phyloP scores from a whole-genome alignment of 1,284 basidiomycete species.

The Ganoderma sp. region DNA sequence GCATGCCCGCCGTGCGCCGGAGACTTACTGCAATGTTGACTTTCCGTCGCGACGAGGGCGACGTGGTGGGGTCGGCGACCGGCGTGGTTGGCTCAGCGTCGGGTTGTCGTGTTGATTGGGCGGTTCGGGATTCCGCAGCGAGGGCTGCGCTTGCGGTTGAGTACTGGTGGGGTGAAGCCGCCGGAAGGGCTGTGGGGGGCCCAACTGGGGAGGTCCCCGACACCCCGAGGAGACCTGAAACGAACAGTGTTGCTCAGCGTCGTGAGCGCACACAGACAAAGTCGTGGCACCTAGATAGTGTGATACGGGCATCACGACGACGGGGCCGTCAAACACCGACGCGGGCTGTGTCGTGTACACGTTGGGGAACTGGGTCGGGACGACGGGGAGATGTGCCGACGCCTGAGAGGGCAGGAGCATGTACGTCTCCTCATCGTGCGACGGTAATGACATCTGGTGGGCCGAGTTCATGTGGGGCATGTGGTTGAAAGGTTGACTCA shows the following conservation, averaged over 20 bases:
- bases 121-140: neutral
- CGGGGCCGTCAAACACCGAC: constrained; percentile 8
- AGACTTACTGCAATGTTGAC: constrained; percentile 2
- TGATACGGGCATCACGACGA: constrained; percentile 11
- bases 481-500: constrained; percentile 10
- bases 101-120: neutral
- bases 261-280: neutral
- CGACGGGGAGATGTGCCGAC: neutral
- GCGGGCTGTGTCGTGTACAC: constrained; percentile 6
- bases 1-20: neutral
- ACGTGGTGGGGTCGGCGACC: neutral
- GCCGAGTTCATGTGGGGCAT: constrained; percentile 6
- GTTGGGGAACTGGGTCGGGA: constrained; percentile 5
- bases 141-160: neutral
- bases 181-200: neutral
- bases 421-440: constrained; percentile 2
- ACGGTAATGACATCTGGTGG: neutral
- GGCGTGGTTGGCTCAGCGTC: neutral
- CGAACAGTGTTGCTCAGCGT: constrained; percentile 6
- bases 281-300: constrained; percentile 11
- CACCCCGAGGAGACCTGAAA: neutral
- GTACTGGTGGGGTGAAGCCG: neutral
- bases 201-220: neutral
- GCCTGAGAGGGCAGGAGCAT: constrained; percentile 5
- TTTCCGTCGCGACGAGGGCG: neutral